phyloP scores from a whole-genome alignment of 2,329 filamentous ascomycete species.

The Ophiosphaerella narmari region DNA sequence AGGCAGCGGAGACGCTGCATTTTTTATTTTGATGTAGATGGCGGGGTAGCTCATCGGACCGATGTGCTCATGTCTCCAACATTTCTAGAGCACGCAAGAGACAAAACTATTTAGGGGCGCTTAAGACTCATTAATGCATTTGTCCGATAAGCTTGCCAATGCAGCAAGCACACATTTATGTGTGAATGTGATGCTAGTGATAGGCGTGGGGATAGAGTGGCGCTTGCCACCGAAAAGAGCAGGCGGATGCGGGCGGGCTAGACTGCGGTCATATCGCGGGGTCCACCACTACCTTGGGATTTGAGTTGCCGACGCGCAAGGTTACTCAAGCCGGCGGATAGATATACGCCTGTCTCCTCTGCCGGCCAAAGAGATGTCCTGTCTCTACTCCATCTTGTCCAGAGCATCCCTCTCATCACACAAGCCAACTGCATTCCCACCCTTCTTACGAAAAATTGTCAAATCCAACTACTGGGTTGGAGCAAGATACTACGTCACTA shows the following conservation, averaged over 20 bases:
- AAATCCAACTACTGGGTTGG: slow-evolving; percentile 8
- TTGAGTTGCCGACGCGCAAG: slow-evolving; percentile 5
- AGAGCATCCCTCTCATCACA: slow-evolving; percentile 16
- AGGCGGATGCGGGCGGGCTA: slow-evolving; percentile 29
- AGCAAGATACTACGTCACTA: slow-evolving; percentile 22
- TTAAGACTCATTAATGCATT: slow-evolving; percentile 2
- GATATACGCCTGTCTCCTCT: slow-evolving; percentile 28
- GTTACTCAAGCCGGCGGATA: slow-evolving; percentile 12
- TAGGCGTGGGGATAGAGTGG: slow-evolving; percentile 11
- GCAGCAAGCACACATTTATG: background rate
- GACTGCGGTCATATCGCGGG: slow-evolving; percentile 29
- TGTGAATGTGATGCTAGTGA: background rate
- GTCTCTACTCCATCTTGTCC: slow-evolving; percentile 24
- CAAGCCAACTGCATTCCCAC: slow-evolving; percentile 1
- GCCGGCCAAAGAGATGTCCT: slow-evolving; percentile 24
- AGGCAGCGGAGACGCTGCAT: background rate
- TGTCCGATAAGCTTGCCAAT: background rate
- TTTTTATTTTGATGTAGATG: slow-evolving; percentile 1
- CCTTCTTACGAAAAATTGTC: slow-evolving; percentile 10
- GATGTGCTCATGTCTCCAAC: background rate
- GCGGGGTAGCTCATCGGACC: slow-evolving; percentile 16
- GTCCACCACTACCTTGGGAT: slow-evolving; percentile 14
- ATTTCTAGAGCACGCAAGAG: background rate
- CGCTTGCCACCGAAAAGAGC: slow-evolving; percentile 23
- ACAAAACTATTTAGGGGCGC: too few relatives aligned